phyloP scores from a whole-genome alignment of 2,329 filamentous ascomycete genomes.

The Alternaria sp. region DNA sequence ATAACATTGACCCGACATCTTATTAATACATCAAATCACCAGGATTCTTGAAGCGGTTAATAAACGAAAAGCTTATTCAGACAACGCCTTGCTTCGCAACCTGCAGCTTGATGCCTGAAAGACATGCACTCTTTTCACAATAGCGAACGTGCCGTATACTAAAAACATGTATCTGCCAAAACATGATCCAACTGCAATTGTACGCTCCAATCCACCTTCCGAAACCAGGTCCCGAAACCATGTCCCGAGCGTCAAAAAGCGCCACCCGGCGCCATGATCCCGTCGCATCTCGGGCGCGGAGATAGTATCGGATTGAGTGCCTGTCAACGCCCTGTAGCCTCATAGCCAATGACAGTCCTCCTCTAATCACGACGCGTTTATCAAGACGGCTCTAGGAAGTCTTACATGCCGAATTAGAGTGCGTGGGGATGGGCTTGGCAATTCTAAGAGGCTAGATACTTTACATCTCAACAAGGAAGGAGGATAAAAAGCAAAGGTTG shows the following conservation, averaged over 20 bases:
- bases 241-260: background rate
- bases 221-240: background rate
- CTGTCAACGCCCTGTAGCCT: conserved; percentile 7
- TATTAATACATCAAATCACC: background rate
- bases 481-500: conserved; percentile 2
- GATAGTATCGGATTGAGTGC: conserved; percentile 10
- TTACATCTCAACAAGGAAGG: conserved; percentile 5
- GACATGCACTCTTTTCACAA: background rate
- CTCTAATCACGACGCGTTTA: background rate
- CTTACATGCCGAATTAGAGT: background rate
- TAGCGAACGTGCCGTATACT: background rate
- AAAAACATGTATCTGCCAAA: background rate
- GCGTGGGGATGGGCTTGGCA: background rate
- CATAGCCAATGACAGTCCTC: background rate
- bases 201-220: background rate
- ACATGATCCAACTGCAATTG: background rate
- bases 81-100: background rate
- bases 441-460: background rate
- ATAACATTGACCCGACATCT: background rate
- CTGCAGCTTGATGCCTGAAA: background rate
- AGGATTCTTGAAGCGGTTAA: background rate
- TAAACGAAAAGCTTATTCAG: background rate
- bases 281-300: conserved; percentile 12
- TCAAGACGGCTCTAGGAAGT: background rate
- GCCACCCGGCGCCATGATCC: conserved; percentile 1